phyloP scores from a whole-genome alignment of 306 rosid genomes.

The Potentilla sterilis region DNA sequence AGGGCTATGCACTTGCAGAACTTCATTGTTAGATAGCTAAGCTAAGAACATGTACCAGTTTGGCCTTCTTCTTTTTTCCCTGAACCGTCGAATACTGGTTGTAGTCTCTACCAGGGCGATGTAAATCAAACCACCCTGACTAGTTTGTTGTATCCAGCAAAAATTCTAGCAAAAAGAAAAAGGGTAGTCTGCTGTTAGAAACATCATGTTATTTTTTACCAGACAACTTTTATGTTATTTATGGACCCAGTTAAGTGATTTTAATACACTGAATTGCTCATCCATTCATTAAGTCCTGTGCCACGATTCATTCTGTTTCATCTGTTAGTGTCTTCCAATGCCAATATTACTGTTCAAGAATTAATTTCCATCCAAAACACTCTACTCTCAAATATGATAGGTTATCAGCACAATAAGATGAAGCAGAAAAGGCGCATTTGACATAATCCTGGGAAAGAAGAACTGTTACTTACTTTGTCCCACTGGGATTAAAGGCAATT shows the following conservation, averaged over 20 bases:
- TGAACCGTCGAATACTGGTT: conserved; percentile 61
- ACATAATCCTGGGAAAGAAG: neutral
- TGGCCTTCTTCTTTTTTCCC: conserved; percentile 92
- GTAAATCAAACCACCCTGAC: conserved; percentile 90
- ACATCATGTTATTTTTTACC: conserved; percentile 11
- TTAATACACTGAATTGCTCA: neutral
- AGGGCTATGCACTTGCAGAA: conserved; percentile 14
- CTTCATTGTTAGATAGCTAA: conserved; percentile 6
- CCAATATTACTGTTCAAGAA: neutral
- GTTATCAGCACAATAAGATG: neutral
- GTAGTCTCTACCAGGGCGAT: conserved; percentile 95
- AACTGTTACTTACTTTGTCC: conserved; percentile 62
- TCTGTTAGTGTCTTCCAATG: neutral
- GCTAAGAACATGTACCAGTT: conserved; percentile 48
- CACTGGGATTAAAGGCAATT: conserved; percentile 82
- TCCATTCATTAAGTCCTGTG: conserved; percentile 6
- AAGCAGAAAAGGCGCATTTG: neutral
- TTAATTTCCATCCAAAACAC: neutral
- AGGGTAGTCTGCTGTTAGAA: conserved; percentile 3
- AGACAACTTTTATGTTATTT: neutral
- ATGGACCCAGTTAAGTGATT: neutral
- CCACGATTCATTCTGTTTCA: neutral
- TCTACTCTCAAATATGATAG: neutral
- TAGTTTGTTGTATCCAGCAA: conserved; percentile 92
- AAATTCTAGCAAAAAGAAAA: conserved; percentile 56